Conservation (phyloP, 1,139 yeast species). For the Meyerozyma carpophila region DNA sequence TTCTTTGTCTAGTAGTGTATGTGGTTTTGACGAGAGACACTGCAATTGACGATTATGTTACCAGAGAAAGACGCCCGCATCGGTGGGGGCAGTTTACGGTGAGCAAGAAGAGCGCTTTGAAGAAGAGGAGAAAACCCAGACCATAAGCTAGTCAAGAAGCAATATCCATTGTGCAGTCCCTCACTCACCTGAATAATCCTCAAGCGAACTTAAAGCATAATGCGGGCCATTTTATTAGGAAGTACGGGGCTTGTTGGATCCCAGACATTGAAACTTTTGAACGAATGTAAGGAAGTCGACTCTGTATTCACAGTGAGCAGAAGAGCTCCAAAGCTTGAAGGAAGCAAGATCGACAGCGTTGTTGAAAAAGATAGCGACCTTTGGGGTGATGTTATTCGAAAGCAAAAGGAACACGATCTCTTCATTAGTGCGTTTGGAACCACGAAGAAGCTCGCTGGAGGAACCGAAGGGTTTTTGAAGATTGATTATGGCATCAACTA, state of each 20-base stretch:
- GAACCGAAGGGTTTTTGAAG: slow-evolving; percentile 50
- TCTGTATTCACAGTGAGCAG: slow-evolving; percentile 45
- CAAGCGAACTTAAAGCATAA: slow-evolving; percentile 2
- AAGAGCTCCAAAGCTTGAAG: slow-evolving; percentile 20
- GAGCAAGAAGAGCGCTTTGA: background rate
- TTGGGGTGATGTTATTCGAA: slow-evolving; percentile 33
- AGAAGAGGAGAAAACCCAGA: background rate
- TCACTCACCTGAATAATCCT: background rate
- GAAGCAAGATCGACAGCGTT: slow-evolving; percentile 21
- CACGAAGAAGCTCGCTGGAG: slow-evolving; percentile 66
- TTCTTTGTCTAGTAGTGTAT: slow-evolving; percentile 49
- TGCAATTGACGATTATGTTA: slow-evolving; percentile 1
- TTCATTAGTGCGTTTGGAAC: slow-evolving; percentile 71
- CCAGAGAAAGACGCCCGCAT: background rate
- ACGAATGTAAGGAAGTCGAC: slow-evolving; percentile 20
- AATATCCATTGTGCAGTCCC: background rate
- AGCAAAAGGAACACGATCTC: slow-evolving; percentile 14
- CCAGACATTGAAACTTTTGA: slow-evolving; percentile 36
- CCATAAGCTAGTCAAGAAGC: background rate
- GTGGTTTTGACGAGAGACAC: slow-evolving; percentile 57
- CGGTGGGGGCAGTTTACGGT: background rate
- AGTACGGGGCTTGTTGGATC: slow-evolving; percentile 61
- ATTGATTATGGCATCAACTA: slow-evolving; percentile 69
- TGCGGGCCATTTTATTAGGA: slow-evolving; percentile 41
- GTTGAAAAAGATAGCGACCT: slow-evolving; percentile 32